phyloP scores from a whole-genome alignment of 108 stramenopile species.

The Fragilariopsis cylindrus region DNA sequence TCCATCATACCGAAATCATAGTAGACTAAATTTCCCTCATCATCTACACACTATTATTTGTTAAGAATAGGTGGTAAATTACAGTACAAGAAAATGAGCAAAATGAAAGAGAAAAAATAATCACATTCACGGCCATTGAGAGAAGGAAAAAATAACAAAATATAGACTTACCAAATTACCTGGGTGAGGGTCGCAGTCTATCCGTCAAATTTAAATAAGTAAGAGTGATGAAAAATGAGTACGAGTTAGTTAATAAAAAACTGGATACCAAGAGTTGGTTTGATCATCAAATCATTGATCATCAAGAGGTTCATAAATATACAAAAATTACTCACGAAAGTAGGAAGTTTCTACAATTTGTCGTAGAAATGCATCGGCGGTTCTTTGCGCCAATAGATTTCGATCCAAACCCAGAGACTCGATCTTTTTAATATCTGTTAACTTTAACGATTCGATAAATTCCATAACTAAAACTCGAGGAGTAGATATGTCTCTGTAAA shows the following conservation, averaged over 20 bases:
- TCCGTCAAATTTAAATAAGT: too few relatives aligned
- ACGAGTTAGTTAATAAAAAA: too few relatives aligned
- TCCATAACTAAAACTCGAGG: constrained; percentile 92
- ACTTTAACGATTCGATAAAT: constrained; percentile 89
- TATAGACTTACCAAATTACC: constrained; percentile 28
- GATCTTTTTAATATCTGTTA: constrained; percentile 82
- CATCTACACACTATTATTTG: constrained; percentile 63
- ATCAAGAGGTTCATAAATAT: not conserved
- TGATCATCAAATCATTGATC: not conserved
- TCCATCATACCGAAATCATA: constrained; percentile 99
- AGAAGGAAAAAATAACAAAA: constrained; percentile 42
- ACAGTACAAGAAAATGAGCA: too few relatives aligned
- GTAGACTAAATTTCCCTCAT: constrained; percentile 84
- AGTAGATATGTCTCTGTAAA: constrained; percentile 83
- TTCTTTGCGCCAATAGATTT: constrained; percentile 81
- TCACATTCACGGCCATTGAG: constrained; percentile 21
- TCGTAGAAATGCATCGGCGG: constrained; percentile 90
- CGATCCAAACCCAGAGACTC: constrained; percentile 80
- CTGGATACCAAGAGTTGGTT: not conserved
- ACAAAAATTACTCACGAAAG: constrained; percentile 28
- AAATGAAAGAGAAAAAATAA: too few relatives aligned
- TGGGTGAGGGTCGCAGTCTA: constrained; percentile 58
- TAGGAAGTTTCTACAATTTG: constrained; percentile 88
- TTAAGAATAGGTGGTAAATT: constrained; percentile 38
- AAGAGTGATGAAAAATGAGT: too few relatives aligned